These are phyloP conservation scores for Solanum tacnaense DNA, from an alignment of 257 asterid genomes.

Conservation along the genomic window DNA sequence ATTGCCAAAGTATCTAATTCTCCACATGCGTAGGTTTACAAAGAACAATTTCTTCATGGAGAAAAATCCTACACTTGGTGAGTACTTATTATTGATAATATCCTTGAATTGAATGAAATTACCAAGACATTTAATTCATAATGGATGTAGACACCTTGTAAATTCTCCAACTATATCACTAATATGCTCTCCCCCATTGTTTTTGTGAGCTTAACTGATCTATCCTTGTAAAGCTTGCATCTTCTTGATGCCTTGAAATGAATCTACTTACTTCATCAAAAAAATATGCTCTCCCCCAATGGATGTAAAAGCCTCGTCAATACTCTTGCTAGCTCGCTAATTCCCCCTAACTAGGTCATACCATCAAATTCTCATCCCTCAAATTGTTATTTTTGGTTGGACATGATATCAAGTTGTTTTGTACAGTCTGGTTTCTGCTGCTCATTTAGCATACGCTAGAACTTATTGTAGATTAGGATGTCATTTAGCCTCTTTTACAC, in stretches of 20 bases:
- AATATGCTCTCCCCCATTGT: not conserved
- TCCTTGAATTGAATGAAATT: not conserved
- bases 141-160: not conserved
- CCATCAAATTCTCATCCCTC: not conserved
- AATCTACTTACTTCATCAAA: too few relatives aligned
- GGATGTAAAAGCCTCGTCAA: not conserved
- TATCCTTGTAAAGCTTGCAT: too few relatives aligned
- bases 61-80: constrained; percentile 97
- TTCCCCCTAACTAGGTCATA: not conserved
- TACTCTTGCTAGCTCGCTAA: not conserved
- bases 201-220: too few relatives aligned
- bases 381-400: not conserved
- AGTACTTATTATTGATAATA: constrained; percentile 15
- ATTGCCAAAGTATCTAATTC: constrained; percentile 70
- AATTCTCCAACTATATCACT: not conserved
- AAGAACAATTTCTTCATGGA: constrained; percentile 90
- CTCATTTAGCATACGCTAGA: not conserved
- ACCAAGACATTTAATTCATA: not conserved
- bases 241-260: too few relatives aligned
- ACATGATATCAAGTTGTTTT: not conserved
- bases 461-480: not conserved
- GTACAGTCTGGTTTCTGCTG: not conserved
- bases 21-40: constrained; percentile 88
- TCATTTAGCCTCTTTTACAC: not conserved
- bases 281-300: not conserved